These are phyloP conservation scores for Alternaria sp. DNA, from an alignment of 2,329 filamentous ascomycete genomes.

Conservation along the genomic window DNA sequence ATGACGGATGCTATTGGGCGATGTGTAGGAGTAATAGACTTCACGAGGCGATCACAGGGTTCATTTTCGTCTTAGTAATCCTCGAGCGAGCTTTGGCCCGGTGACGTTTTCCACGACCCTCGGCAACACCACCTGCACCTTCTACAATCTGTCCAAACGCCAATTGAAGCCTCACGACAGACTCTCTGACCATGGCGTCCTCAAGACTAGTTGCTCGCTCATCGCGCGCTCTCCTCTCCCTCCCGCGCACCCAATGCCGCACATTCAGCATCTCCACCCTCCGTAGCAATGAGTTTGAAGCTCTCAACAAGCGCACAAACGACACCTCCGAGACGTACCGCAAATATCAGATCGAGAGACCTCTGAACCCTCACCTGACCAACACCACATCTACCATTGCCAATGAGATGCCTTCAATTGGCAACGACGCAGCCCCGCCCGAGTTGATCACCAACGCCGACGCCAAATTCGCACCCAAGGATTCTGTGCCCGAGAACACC, in stretches of 20 bases:
- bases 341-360: slow-evolving; percentile 63
- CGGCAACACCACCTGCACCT: slow-evolving; percentile 22
- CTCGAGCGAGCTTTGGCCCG: slow-evolving; percentile 19
- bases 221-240: slow-evolving; percentile 49
- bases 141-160: slow-evolving; percentile 6
- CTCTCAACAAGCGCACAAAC: slow-evolving; percentile 58
- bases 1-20: slow-evolving; percentile 1
- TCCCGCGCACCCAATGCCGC: slow-evolving; percentile 40
- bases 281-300: slow-evolving; percentile 47
- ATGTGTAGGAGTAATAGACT: slow-evolving; percentile 26
- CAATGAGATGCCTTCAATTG: slow-evolving; percentile 67
- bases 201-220: slow-evolving; percentile 55
- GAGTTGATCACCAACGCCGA: slow-evolving; percentile 66
- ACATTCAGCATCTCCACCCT: slow-evolving; percentile 49
- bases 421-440: slow-evolving; percentile 63
- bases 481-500: slow-evolving; percentile 67
- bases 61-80: slow-evolving; percentile 20
- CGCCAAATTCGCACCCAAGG: slow-evolving; percentile 62
- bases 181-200: slow-evolving; percentile 51
- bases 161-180: slow-evolving; percentile 22
- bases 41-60: slow-evolving; percentile 19
- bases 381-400: slow-evolving; percentile 69
- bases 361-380: slow-evolving; percentile 66
- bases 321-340: slow-evolving; percentile 62
- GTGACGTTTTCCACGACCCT: slow-evolving; percentile 34